phyloP scores from a whole-genome alignment of 371 early-diverging fungal genomes.

The Mortierella sp. region DNA sequence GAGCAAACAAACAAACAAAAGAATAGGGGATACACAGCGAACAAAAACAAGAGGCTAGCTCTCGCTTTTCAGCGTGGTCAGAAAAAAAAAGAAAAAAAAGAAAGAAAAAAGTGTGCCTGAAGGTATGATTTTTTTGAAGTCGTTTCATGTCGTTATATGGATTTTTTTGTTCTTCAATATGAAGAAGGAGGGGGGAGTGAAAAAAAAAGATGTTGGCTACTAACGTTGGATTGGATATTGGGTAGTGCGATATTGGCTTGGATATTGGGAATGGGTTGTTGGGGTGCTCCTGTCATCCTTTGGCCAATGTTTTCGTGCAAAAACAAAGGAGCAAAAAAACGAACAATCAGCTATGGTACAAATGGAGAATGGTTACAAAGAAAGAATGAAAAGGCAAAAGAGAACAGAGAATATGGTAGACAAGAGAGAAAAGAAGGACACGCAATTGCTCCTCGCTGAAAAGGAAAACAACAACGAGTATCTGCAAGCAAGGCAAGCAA shows the following conservation, averaged over 20 bases:
- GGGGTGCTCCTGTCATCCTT: not conserved
- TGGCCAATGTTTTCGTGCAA: not conserved
- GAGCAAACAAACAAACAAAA: slow-evolving; percentile 11
- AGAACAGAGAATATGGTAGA: not conserved
- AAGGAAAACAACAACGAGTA: slow-evolving; percentile 16
- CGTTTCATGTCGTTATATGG: slow-evolving; percentile 9
- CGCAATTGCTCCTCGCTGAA: slow-evolving; percentile 1
- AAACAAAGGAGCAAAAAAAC: not conserved
- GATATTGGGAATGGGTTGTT: not conserved
- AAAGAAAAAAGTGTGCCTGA: not conserved
- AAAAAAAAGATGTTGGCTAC: not conserved
- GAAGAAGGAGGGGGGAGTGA: not conserved
- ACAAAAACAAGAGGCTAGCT: not conserved
- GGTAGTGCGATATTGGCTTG: not conserved
- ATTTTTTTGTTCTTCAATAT: not conserved
- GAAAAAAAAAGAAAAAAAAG: not conserved
- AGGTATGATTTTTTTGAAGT: not conserved
- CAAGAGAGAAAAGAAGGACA: slow-evolving; percentile 3
- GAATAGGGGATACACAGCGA: not conserved
- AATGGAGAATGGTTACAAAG: slow-evolving; percentile 7
- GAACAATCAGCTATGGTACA: slow-evolving; percentile 7
- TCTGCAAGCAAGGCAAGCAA: not conserved
- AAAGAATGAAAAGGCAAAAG: slow-evolving; percentile 9
- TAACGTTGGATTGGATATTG: not conserved
- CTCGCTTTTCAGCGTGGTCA: not conserved